phyloP scores from a whole-genome alignment of 768 basidiomycete species.

The Tylopilus subfusipes region DNA sequence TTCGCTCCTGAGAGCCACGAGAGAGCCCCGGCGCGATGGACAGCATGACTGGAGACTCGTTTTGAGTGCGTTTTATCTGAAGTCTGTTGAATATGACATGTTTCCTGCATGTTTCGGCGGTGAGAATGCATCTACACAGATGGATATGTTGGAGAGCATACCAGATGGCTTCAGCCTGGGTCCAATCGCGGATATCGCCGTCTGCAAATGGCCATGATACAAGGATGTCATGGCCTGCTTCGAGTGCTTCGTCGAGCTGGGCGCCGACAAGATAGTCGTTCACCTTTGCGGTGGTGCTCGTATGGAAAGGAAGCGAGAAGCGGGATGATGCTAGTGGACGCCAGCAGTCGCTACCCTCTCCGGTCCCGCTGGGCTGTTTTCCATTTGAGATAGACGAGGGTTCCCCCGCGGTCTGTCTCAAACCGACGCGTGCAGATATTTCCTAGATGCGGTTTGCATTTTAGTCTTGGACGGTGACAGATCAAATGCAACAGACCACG shows the following conservation, averaged over 20 bases:
- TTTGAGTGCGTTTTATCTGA: slow-evolving; percentile 74
- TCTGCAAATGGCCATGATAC: slow-evolving; percentile 83
- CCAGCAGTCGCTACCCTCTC: slow-evolving; percentile 22
- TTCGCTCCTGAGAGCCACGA: slow-evolving; percentile 62
- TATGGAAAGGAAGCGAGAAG: slow-evolving; percentile 44
- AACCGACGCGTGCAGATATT: slow-evolving; percentile 74
- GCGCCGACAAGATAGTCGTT: slow-evolving; percentile 82
- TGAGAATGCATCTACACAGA: slow-evolving; percentile 3
- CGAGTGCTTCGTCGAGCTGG: slow-evolving; percentile 76
- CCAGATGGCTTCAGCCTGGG: slow-evolving; percentile 88
- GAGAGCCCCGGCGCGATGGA: slow-evolving; percentile 65
- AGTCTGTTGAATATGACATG: slow-evolving; percentile 73
- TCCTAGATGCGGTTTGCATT: slow-evolving; percentile 46
- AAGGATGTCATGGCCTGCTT: slow-evolving; percentile 65
- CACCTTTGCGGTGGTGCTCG: slow-evolving; percentile 46
- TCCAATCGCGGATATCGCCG: slow-evolving; percentile 71
- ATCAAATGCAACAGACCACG: slow-evolving; percentile 49
- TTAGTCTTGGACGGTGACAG: slow-evolving; percentile 1
- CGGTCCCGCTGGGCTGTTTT: slow-evolving; percentile 18
- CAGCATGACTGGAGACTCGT: slow-evolving; percentile 83
- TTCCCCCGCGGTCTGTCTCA: slow-evolving; percentile 43
- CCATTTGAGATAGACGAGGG: slow-evolving; percentile 27
- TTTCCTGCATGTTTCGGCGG: slow-evolving; percentile 54
- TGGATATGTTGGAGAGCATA: slow-evolving; percentile 30
- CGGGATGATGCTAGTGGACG: slow-evolving; percentile 43